Percentiles rank a stretch among this genome's conserved stretches.
Evolutionary conservation across 306 rosid species (phyloP).

Genomic region (Betula pendula): DNA sequence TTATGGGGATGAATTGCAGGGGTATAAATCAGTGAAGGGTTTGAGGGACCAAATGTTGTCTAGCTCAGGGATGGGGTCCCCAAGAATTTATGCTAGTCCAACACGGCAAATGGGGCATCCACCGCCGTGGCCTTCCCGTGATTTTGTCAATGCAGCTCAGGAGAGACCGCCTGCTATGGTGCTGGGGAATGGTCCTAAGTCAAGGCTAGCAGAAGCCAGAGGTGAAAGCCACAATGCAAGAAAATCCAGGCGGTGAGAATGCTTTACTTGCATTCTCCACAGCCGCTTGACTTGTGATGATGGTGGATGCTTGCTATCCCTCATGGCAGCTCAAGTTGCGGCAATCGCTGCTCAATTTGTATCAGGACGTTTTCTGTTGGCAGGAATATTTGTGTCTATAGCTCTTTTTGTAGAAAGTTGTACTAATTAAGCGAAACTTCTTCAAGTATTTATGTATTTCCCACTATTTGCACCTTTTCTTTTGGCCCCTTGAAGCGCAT

Average conservation of each 20-base stretch:
- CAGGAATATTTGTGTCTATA: slow-evolving; percentile 29
- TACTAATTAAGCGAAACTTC: slow-evolving; percentile 27
- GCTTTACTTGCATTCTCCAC: slow-evolving; percentile 11
- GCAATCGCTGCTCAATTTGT: slow-evolving; percentile 36
- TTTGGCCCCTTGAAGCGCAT: not conserved
- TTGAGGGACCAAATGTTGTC: slow-evolving; percentile 74
- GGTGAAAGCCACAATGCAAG: slow-evolving; percentile 60
- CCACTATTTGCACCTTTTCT: not conserved
- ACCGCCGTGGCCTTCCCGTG: slow-evolving; percentile 74
- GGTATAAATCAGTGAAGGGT: slow-evolving; percentile 70
- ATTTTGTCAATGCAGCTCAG: slow-evolving; percentile 39
- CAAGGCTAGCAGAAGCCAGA: slow-evolving; percentile 70
- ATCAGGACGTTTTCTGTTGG: slow-evolving; percentile 5
- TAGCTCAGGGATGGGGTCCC: slow-evolving; percentile 59
- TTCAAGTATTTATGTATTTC: slow-evolving; percentile 22
- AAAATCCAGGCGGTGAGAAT: slow-evolving; percentile 59
- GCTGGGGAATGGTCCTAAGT: slow-evolving; percentile 60
- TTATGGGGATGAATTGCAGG: slow-evolving; percentile 57
- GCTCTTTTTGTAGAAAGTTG: slow-evolving; percentile 32
- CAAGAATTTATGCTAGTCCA: slow-evolving; percentile 69
- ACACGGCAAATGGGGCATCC: slow-evolving; percentile 76
- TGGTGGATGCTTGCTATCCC: slow-evolving; percentile 3
- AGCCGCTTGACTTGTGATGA: not conserved
- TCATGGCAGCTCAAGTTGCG: slow-evolving; percentile 37
- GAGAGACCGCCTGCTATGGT: slow-evolving; percentile 59